Base-by-base conservation (phyloP, 2,329 filamentous ascomycete genomes). In the Monosporascus sp. region DNA sequence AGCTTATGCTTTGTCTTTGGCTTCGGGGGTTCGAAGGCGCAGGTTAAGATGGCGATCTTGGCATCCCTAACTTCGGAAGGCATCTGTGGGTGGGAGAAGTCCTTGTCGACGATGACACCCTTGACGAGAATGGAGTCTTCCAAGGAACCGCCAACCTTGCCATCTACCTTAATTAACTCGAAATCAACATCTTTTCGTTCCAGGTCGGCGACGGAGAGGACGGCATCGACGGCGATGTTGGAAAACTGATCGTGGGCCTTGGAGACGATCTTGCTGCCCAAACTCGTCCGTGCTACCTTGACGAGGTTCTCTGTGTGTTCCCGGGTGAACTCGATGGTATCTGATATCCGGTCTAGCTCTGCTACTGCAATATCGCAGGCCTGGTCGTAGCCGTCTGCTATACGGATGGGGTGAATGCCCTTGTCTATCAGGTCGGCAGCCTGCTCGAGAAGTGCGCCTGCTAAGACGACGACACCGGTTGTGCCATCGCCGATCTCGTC, bases 1-100 rank as follows among this genome's bases (percentile, higher is more conserved):
- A 99, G 84, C 80, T 97, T 96, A 77, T 99, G 94, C 84, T 99
- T 99, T 48, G 94, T 99, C 84, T 99, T 99, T 63, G 94, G 94
- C 82, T 99, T 99, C 49, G 94, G 94, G 35, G 94, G 94, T 78
- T 99, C 94, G 70, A 99, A 99, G 4, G 94, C 91, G 72, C 94
- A 99, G 50, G 94, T 99, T 55, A 99, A 78, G 66, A 99, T 99
- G 63, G 94, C 94, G 68, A 99, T 86, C 79, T 97, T 97, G 68
- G 94, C 95, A 74, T 99, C 91, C 65, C 80, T 83, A 60, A 99
- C 93, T 74, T 97, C 91, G 49, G 88, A 89, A 11, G 94, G 94
- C 94, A 99, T 99, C 77, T 99, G 94, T 14, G 94, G 94, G 73
- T 99, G 94, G 37, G 94, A 97, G 74, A 99, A 99, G 77, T 99